Evolutionary conservation across 495 filamentous ascomycete genomes (phyloP).

Genomic region (Talaromyces proteolyticus): DNA sequence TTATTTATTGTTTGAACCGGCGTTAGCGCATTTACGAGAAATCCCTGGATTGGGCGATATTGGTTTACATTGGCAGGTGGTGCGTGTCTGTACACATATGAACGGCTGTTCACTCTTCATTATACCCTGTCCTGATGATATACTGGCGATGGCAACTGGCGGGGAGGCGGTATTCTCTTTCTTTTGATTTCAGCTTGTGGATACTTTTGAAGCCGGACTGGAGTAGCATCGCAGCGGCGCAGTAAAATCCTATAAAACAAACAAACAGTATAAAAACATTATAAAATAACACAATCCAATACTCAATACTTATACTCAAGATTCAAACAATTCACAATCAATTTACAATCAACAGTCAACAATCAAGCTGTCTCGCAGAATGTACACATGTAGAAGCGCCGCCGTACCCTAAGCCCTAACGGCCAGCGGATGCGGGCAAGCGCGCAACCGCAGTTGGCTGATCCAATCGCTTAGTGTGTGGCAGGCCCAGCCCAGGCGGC

Average conservation of each 20-base stretch:
- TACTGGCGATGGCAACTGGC: not conserved
- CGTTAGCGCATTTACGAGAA: constrained; percentile 3
- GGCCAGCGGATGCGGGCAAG: constrained; percentile 1
- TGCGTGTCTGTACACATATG: constrained; percentile 4
- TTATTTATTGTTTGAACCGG: no score
- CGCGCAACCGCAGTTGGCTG: constrained; percentile 5
- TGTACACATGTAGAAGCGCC: no score
- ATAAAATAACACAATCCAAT: no score
- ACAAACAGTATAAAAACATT: no score
- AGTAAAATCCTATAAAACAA: no score
- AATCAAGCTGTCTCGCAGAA: no score
- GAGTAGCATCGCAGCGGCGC: no score
- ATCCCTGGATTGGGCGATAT: no score
- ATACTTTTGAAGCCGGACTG: not conserved
- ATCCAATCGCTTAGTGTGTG: constrained; percentile 7
- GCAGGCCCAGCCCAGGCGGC: not conserved
- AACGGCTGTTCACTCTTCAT: constrained; percentile 1
- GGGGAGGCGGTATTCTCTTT: not conserved
- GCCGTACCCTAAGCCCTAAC: constrained; percentile 6
- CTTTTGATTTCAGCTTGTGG: not conserved
- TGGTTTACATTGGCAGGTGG: not conserved
- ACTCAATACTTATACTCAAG: no score
- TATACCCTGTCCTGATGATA: constrained; percentile 6
- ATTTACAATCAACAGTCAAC: not conserved
- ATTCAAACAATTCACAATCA: no score